Evolutionary conservation across 1,284 basidiomycete genomes (phyloP).

Genomic region (Microbotryomycetes sp.): DNA sequence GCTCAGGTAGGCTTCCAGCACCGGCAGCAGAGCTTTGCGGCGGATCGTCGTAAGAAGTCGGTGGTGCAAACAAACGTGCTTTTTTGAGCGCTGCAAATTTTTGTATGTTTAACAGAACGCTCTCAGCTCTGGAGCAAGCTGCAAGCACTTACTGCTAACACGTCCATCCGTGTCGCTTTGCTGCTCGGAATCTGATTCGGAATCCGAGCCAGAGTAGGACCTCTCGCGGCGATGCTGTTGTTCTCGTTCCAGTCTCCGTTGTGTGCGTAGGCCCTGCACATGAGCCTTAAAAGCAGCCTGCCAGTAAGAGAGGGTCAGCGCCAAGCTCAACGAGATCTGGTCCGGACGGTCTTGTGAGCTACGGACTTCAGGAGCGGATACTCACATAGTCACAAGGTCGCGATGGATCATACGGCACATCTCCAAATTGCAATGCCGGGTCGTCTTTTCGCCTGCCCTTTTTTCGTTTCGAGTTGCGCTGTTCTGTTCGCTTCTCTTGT

Average conservation of each 20-base stretch:
- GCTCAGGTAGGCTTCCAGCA: background rate
- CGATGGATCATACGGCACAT: slow-evolving; percentile 66
- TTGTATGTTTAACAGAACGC: no score
- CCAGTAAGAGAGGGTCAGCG: background rate
- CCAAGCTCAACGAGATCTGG: background rate
- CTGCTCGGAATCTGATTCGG: slow-evolving; percentile 20
- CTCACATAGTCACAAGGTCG: slow-evolving; percentile 67
- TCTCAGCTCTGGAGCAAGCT: no score
- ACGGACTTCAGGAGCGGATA: background rate
- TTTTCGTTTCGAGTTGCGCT: slow-evolving; percentile 21
- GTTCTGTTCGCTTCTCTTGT: slow-evolving; percentile 15
- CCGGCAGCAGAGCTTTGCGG: background rate
- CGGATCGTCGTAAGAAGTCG: slow-evolving; percentile 18
- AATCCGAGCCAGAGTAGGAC: slow-evolving; percentile 15
- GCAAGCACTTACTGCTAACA: background rate
- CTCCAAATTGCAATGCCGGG: slow-evolving; percentile 30
- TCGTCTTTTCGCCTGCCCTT: slow-evolving; percentile 27
- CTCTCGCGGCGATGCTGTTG: slow-evolving; percentile 14
- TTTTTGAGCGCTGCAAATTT: slow-evolving; percentile 22
- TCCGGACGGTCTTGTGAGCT: background rate
- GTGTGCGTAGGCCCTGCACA: slow-evolving; percentile 10
- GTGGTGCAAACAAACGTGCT: slow-evolving; percentile 27
- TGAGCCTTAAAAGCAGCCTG: slow-evolving; percentile 29
- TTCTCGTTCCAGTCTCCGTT: slow-evolving; percentile 22
- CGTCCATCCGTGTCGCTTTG: slow-evolving; percentile 2